Conservation (phyloP, 2,329 filamentous ascomycete species). For the Cladophialophora yegresii region DNA sequence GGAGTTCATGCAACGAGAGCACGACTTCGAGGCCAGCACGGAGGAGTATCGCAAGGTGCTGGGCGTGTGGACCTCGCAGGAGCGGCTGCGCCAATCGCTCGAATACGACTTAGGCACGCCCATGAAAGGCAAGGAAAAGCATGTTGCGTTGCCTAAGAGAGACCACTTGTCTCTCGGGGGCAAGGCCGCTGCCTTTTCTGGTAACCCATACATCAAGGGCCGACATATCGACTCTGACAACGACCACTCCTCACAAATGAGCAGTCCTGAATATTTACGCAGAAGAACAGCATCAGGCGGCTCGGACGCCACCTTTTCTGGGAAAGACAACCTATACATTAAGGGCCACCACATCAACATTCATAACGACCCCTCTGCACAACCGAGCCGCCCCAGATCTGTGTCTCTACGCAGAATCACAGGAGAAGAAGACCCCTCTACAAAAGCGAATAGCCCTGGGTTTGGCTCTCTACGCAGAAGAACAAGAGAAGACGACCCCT, state of each 20-base stretch:
- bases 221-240: background rate
- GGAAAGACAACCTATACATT: too few relatives aligned
- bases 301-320: too few relatives aligned
- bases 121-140: background rate
- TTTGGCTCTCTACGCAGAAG: too few relatives aligned
- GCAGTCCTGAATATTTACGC: too few relatives aligned
- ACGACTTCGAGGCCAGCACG: constrained; percentile 21
- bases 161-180: background rate
- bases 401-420: too few relatives aligned
- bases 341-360: too few relatives aligned
- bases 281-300: too few relatives aligned
- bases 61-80: constrained; percentile 21
- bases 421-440: too few relatives aligned
- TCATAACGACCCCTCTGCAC: too few relatives aligned
- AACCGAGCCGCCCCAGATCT: too few relatives aligned
- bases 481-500: too few relatives aligned
- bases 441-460: too few relatives aligned
- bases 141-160: background rate
- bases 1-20: constrained; percentile 15
- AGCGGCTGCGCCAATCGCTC: constrained; percentile 11
- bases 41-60: constrained; percentile 20
- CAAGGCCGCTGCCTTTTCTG: background rate
- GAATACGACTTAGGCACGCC: constrained; percentile 4
- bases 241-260: background rate
- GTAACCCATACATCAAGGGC: background rate